Percentiles rank a stretch among this genome's conserved stretches.
Conservation (phyloP, 1,284 basidiomycete species). For the Mrakiaceae sp. region DNA sequence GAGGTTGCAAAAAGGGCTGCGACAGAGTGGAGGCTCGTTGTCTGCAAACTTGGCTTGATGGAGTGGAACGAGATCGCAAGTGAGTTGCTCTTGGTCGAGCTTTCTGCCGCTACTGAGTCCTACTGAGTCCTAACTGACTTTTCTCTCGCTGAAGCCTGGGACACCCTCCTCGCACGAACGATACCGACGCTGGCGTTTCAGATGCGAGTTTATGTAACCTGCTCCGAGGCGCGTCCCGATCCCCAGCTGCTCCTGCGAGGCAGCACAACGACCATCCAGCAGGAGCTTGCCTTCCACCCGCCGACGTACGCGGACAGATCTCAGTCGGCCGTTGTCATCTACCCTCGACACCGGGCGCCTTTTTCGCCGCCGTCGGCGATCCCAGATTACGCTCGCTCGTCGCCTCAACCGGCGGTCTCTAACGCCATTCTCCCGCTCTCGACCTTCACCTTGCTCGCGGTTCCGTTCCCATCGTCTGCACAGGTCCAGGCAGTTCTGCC, state of each 20-base stretch:
- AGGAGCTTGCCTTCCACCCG: background rate
- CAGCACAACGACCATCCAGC: background rate
- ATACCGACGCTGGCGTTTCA: constrained; percentile 11
- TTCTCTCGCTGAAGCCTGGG: constrained; percentile 48
- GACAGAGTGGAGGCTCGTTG: constrained; percentile 64
- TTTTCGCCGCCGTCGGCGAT: background rate
- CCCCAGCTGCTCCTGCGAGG: background rate
- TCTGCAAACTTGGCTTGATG: constrained; percentile 55
- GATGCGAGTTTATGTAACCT: constrained; percentile 20
- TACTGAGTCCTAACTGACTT: constrained; percentile 14
- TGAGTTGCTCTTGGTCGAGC: constrained; percentile 31
- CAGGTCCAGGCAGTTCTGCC: constrained; percentile 38
- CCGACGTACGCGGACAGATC: constrained; percentile 1
- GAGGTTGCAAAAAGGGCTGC: constrained; percentile 50
- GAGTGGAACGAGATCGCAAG: constrained; percentile 50
- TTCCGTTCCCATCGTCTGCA: constrained; percentile 39
- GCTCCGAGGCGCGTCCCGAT: constrained; percentile 9
- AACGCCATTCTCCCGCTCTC: constrained; percentile 4
- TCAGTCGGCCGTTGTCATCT: background rate
- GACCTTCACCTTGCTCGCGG: constrained; percentile 1
- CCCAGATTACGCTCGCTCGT: background rate
- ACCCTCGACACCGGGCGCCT: background rate
- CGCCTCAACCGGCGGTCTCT: background rate
- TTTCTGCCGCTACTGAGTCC: background rate
- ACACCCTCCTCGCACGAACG: constrained; percentile 35